Conservation (phyloP, 495 filamentous ascomycete genomes). For the Penicillium flavigenum region DNA sequence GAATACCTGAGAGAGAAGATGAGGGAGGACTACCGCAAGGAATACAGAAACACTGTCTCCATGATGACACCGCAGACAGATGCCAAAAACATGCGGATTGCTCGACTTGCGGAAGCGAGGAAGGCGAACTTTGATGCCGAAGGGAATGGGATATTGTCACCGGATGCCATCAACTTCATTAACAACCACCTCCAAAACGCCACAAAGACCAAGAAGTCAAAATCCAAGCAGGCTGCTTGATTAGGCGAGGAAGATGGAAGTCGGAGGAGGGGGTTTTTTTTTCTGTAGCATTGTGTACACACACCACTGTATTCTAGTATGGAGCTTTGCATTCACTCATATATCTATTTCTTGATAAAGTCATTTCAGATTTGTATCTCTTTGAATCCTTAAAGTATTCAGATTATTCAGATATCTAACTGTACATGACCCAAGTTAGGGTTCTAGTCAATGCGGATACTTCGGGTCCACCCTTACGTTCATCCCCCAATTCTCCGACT, state of each 20-base stretch:
- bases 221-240: slow-evolving; percentile 16
- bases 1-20: slow-evolving; percentile 55
- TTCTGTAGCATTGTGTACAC: slow-evolving; percentile 39
- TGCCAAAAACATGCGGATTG: slow-evolving; percentile 19
- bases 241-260: slow-evolving; percentile 5
- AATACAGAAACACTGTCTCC: slow-evolving; percentile 53
- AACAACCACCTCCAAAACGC: slow-evolving; percentile 31
- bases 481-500: slow-evolving; percentile 18
- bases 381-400: not conserved
- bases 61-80: slow-evolving; percentile 49
- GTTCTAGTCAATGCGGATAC: slow-evolving; percentile 10
- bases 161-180: slow-evolving; percentile 38
- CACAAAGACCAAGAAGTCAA: slow-evolving; percentile 16
- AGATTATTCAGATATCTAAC: not conserved
- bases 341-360: slow-evolving; percentile 12
- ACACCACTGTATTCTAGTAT: slow-evolving; percentile 44
- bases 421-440: slow-evolving; percentile 4
- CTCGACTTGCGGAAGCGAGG: slow-evolving; percentile 28
- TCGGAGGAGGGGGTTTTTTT: slow-evolving; percentile 10
- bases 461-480: slow-evolving; percentile 19
- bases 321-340: slow-evolving; percentile 29
- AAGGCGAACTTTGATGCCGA: slow-evolving; percentile 33
- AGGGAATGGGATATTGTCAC: slow-evolving; percentile 40
- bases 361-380: not conserved
- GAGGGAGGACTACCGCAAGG: slow-evolving; percentile 56